Conservation (phyloP, 2,329 filamentous ascomycete species). For the Thelonectria olida region DNA sequence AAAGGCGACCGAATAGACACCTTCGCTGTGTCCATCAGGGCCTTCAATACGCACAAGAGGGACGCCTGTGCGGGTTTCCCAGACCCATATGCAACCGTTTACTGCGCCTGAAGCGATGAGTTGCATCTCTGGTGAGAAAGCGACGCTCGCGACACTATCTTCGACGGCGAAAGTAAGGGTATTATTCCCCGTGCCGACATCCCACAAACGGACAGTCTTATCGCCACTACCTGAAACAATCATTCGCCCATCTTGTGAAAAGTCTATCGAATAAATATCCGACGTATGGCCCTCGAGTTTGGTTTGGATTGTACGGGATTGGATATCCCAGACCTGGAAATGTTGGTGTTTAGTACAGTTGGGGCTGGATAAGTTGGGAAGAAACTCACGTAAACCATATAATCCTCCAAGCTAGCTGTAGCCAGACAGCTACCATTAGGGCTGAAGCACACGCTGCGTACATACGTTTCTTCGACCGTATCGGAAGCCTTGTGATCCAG, state of each 20-base stretch:
- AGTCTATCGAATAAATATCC: background rate
- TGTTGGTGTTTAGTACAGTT: no score
- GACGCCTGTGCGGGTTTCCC: background rate
- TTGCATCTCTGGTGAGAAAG: background rate
- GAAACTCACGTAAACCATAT: constrained; percentile 84
- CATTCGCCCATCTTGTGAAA: background rate
- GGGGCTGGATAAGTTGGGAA: background rate
- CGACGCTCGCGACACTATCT: background rate
- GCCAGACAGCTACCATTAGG: constrained; percentile 93
- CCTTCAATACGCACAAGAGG: background rate
- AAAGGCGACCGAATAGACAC: background rate
- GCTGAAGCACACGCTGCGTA: constrained; percentile 97
- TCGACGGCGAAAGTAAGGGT: background rate
- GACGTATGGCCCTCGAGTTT: background rate
- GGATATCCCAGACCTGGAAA: background rate
- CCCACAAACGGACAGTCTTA: background rate
- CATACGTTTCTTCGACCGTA: constrained; percentile 91
- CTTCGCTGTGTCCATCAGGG: background rate
- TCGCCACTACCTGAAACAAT: background rate
- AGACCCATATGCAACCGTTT: background rate
- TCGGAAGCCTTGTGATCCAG: constrained; percentile 84
- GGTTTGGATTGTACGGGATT: background rate
- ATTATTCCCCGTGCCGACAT: background rate
- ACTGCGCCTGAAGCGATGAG: background rate
- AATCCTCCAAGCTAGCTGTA: constrained; percentile 97